Base-by-base conservation (phyloP, 805 yeast species). In the Metschnikowia dekortorum region DNA sequence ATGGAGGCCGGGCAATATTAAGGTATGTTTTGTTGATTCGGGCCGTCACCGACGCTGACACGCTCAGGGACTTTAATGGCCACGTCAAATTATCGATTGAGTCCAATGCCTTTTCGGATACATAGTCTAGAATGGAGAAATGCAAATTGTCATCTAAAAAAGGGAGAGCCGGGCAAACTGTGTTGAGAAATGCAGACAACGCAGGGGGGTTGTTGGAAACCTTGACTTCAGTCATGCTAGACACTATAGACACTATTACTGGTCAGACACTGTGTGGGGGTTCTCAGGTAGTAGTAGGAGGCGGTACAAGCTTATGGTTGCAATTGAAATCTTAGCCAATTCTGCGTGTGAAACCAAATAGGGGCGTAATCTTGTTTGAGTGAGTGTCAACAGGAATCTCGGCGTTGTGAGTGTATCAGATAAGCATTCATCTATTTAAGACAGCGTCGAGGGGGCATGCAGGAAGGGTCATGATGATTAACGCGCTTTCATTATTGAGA, bases 1-100 rank as follows among this genome's bases (percentile, higher is more conserved):
- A 56, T 6, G 70, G 69, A 11, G 76, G 76, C 28, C 77, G 53
- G 29, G 75, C 63, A 14, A 73, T 61, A 52, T 73, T 68, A 46
- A 73, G 56, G 51, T 73, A 73, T 2, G 58, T 46, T 5, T 47
- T 46, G 22, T 61, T 55, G 18, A 73, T 55, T 28, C 49, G 45
- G 4, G 61, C 59, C 29, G 46, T 49, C 5, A 37, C 53, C 2
- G 65, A 62, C 16, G 48, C 46, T 1, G 51, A 45, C 13, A 51
- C 50, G 9, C 54, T 46, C 37, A 59, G 46, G 8, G 53, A 58
- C 2, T 60, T 50, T 7, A 68, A 56, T 14, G 70, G 72, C 71
- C 71, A 70, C 40, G 46, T 39, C 53, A 50, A 33, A 14, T 51
- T 44, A 47, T 57, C 52, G 39, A 55, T 36, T 32, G 46, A 45